phyloP scores from a whole-genome alignment of 208 protist species.

The Crithidia bombi region DNA sequence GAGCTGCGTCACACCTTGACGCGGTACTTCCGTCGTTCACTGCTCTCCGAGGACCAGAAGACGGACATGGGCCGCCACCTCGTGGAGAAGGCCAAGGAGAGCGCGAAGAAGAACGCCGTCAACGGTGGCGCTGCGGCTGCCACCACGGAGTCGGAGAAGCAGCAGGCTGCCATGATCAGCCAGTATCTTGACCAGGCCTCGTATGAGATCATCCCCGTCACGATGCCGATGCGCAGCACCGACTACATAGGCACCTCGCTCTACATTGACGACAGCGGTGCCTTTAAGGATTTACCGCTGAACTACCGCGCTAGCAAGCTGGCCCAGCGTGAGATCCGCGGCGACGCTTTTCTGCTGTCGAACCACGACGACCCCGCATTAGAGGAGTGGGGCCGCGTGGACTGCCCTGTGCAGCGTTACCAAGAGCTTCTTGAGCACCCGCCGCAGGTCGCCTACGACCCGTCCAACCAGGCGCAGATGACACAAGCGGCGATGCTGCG shows the following conservation, averaged over 20 bases:
- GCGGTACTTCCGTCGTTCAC: slow-evolving; percentile 67
- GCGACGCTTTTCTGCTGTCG: slow-evolving; percentile 87
- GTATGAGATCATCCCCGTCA: slow-evolving; percentile 88
- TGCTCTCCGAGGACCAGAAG: slow-evolving; percentile 78
- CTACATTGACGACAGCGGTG: slow-evolving; percentile 90
- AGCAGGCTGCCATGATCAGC: slow-evolving; percentile 69
- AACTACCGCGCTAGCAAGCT: slow-evolving; percentile 86
- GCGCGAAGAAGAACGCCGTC: slow-evolving; percentile 24
- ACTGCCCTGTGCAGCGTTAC: slow-evolving; percentile 57
- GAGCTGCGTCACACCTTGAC: slow-evolving; percentile 65
- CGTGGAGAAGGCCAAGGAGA: slow-evolving; percentile 44
- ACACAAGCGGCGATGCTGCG: slow-evolving; percentile 50
- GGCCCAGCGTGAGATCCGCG: slow-evolving; percentile 87
- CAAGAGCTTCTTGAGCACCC: slow-evolving; percentile 50
- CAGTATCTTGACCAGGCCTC: slow-evolving; percentile 77
- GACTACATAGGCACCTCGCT: slow-evolving; percentile 83
- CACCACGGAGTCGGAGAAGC: slow-evolving; percentile 21
- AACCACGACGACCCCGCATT: slow-evolving; percentile 90
- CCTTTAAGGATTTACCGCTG: slow-evolving; percentile 85
- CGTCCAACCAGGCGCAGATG: slow-evolving; percentile 80
- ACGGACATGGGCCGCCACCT: slow-evolving; percentile 72
- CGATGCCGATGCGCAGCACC: slow-evolving; percentile 77
- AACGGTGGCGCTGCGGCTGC: slow-evolving; percentile 11
- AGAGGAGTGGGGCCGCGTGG: slow-evolving; percentile 84
- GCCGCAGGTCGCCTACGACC: slow-evolving; percentile 56